A percentile compares a stretch with the other conserved stretches of the same genome.
phyloP scores from a whole-genome alignment of 2,329 filamentous ascomycete genomes.

The Talaromyces funiculosus region DNA sequence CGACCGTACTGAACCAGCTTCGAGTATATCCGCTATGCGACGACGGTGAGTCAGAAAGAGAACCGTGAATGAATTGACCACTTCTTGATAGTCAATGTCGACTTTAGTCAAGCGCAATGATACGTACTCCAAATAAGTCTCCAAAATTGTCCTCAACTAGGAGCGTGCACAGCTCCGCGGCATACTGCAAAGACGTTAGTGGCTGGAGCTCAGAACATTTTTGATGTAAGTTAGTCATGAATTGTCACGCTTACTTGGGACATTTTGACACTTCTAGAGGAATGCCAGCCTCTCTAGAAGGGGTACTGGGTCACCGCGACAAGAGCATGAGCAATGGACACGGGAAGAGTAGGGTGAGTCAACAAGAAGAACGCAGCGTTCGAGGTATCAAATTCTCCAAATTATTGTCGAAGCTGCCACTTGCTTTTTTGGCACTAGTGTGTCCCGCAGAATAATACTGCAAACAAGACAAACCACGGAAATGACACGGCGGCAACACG shows the following conservation, averaged over 20 bases:
- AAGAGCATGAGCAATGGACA: conserved; percentile 10
- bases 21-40: conserved; percentile 70
- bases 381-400: conserved; percentile 13
- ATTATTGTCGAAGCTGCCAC: conserved; percentile 16
- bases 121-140: conserved; percentile 80
- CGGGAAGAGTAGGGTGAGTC: neutral
- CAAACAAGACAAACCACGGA: neutral
- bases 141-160: conserved; percentile 86
- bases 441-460: neutral
- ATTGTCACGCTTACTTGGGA: conserved; percentile 47
- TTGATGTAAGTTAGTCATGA: neutral
- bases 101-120: neutral
- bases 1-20: conserved; percentile 74
- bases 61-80: conserved; percentile 1
- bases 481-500: conserved; percentile 15
- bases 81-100: neutral
- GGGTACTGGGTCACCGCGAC: conserved; percentile 60
- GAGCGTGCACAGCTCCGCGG: conserved; percentile 82
- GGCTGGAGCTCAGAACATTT: conserved; percentile 9
- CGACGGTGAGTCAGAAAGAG: conserved; percentile 2
- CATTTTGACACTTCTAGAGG: conserved; percentile 63
- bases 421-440: conserved; percentile 15
- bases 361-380: neutral
- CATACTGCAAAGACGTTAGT: conserved; percentile 46
- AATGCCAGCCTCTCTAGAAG: conserved; percentile 75